Base-by-base conservation (phyloP, 2,329 filamentous ascomycete genomes). In the Cladosporium sp. region DNA sequence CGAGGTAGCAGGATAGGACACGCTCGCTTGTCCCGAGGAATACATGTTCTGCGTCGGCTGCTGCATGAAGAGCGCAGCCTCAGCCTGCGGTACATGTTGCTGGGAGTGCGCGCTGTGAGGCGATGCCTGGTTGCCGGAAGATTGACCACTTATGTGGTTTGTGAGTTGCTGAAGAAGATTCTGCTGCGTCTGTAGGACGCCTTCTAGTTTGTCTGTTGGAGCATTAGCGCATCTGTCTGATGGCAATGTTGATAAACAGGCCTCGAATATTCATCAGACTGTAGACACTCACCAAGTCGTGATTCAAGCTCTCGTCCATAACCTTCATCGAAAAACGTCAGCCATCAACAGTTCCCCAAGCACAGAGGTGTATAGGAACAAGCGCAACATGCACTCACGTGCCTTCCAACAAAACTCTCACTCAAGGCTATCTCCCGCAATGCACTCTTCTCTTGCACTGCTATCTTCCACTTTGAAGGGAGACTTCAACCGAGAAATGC, bases 301-400 rank as follows among this genome's bases (percentile, higher is more conserved):
- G 77, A 66, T 74, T 83, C 81, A 4, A 84, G 73, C 66, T 85
- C 82, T 44, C 80, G 71, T 12, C 80, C 80, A 64, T 83, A 83
- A 2, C 65, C 65, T 48, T 13, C 9, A 27, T 17, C n/a, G 3
- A 17, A 17, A 17, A 19, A 4, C 4, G 15, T 47, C 36, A 47
- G 43, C 19, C n/a, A 39, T 19, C 27, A 32, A 18, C 11, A 24
- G n/a, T n/a, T n/a, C n/a, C n/a, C n/a, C n/a, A n/a, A n/a, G n/a
- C n/a, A n/a, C n/a, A n/a, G n/a, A n/a, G n/a, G n/a, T n/a, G n/a
- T 27, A 27, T 27, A 27, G 9, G 5, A 9, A 9, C 22, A 27
- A 5, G 9, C 13, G 18, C 20, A 18, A 4, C 2, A 9, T 24
- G 22, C 22, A 27, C 6, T 13, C 11, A n/a, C n/a, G n/a, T n/a